Percentiles rank a stretch among this genome's conserved stretches.
Evolutionary conservation across 768 basidiomycete species (phyloP).

Genomic region (Russula foetens): DNA sequence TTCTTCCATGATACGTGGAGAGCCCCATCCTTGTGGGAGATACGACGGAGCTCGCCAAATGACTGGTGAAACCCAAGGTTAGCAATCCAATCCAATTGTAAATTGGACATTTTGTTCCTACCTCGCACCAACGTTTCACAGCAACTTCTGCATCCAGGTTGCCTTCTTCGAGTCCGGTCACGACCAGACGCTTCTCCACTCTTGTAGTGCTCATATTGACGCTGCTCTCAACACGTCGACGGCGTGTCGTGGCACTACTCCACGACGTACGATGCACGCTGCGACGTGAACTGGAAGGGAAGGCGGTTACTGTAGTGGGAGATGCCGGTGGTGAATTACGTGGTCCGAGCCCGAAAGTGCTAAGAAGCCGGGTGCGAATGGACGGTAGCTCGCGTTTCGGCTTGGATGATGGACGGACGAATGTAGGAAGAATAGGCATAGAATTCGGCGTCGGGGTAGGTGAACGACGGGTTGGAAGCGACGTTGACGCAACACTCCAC

Average conservation of each 20-base stretch:
- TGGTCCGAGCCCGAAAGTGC: constrained; percentile 15
- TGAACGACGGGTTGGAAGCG: constrained; percentile 6
- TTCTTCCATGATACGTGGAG: constrained; percentile 19
- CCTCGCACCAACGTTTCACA: constrained; percentile 20
- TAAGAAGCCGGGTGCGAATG: constrained; percentile 18
- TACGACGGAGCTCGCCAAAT: constrained; percentile 19
- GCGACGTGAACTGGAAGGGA: neutral
- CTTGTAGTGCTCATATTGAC: neutral
- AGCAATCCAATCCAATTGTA: neutral
- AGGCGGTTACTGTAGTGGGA: neutral
- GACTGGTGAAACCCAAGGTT: neutral
- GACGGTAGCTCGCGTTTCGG: constrained; percentile 11
- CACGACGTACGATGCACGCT: constrained; percentile 9
- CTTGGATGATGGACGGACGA: neutral
- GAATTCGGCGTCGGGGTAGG: constrained; percentile 14
- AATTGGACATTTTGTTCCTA: neutral
- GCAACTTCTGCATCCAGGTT: constrained; percentile 17
- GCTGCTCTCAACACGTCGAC: constrained; percentile 6
- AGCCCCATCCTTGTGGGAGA: constrained; percentile 15
- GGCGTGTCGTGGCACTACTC: constrained; percentile 12
- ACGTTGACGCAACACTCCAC: constrained; percentile 20
- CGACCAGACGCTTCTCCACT: constrained; percentile 17
- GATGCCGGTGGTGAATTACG: constrained; percentile 10
- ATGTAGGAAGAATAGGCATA: constrained; percentile 8
- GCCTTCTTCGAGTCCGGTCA: constrained; percentile 15